phyloP scores from a whole-genome alignment of 208 protist genomes.

The Acanthamoeba royreba region DNA sequence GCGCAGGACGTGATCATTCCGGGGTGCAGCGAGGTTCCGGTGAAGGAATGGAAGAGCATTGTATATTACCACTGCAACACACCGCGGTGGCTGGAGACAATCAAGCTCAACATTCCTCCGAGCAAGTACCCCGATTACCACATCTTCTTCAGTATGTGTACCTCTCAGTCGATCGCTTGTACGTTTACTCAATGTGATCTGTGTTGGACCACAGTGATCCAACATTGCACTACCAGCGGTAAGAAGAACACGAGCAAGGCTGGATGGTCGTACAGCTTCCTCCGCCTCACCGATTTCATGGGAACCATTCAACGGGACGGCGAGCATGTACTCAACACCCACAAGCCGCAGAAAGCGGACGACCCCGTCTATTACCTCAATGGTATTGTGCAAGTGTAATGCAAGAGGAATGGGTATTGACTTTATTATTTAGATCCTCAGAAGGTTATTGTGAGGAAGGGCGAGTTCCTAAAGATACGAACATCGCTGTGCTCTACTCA shows the following conservation, averaged over 20 bases:
- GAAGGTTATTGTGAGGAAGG: slow-evolving; percentile 35
- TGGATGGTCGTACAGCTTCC: not conserved
- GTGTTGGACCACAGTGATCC: too few relatives aligned
- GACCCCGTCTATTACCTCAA: not conserved
- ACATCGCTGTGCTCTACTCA: slow-evolving; percentile 51
- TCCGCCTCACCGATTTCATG: not conserved
- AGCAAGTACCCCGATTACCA: slow-evolving; percentile 40
- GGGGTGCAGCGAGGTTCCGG: not conserved
- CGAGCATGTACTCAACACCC: not conserved
- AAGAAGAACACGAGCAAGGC: not conserved
- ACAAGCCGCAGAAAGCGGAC: slow-evolving; percentile 1
- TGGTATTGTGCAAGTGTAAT: not conserved
- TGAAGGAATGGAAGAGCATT: slow-evolving; percentile 44
- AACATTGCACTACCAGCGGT: slow-evolving; percentile 57
- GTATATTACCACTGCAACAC: slow-evolving; percentile 61
- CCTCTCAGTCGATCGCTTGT: too few relatives aligned
- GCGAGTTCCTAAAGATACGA: slow-evolving; percentile 46
- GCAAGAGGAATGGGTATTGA: not conserved
- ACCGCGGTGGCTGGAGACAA: slow-evolving; percentile 51
- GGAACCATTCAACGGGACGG: not conserved
- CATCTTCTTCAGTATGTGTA: not conserved
- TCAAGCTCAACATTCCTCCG: slow-evolving; percentile 46
- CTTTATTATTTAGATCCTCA: not conserved
- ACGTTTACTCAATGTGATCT: too few relatives aligned
- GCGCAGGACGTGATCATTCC: not conserved